Evolutionary conservation across 345 rosid species (phyloP).

Genomic region (Trapa bicornis): DNA sequence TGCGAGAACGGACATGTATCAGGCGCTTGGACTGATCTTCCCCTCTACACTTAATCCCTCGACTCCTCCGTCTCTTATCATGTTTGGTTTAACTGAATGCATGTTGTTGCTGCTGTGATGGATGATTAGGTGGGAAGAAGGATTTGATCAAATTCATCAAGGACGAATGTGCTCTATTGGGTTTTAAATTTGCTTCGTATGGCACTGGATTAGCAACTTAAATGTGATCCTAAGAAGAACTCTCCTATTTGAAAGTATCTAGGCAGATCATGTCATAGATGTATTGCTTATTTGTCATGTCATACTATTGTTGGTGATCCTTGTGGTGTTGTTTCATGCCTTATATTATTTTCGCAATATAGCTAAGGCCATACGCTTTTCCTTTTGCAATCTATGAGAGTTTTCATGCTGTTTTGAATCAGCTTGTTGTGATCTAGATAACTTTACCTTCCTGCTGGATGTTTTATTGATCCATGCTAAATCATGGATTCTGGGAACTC

Average conservation of each 20-base stretch:
- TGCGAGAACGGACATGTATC: conserved; percentile 97
- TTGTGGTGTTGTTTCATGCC: background rate
- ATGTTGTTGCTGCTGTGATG: background rate
- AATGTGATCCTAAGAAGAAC: background rate
- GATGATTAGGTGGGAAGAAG: background rate
- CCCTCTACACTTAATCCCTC: conserved; percentile 43
- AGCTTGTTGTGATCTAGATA: background rate
- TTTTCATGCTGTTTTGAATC: no score
- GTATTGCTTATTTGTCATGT: background rate
- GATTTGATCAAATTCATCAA: background rate
- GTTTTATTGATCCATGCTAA: no score
- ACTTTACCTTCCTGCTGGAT: background rate
- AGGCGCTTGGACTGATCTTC: conserved; percentile 85
- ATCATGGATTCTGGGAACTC: background rate
- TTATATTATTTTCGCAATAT: background rate
- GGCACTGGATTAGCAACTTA: background rate
- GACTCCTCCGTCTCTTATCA: background rate
- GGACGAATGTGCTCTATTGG: background rate
- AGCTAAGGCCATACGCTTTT: no score
- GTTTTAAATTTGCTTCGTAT: background rate
- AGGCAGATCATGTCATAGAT: background rate
- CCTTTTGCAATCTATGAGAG: no score
- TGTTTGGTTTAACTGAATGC: background rate
- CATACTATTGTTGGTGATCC: background rate
- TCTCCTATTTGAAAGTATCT: background rate